Evolutionary conservation across 2,329 filamentous ascomycete genomes (phyloP).

Genomic region (Colletotrichum shisoi): DNA sequence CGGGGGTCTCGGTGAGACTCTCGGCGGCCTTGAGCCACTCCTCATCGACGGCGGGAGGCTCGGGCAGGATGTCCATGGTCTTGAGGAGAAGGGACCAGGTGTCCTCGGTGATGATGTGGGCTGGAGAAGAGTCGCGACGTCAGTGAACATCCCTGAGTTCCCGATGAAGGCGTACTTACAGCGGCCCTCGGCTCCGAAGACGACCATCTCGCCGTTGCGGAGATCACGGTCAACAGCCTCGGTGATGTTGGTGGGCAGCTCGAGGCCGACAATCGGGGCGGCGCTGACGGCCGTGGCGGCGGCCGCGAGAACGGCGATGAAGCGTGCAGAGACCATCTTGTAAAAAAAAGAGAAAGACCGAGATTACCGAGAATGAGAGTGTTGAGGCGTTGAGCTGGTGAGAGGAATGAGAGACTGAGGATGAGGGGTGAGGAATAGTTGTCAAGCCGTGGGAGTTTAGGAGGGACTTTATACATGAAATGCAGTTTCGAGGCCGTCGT

Average conservation of each 20-base stretch:
- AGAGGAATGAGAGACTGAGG: background rate
- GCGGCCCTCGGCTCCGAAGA: slow-evolving; percentile 8
- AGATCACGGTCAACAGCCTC: slow-evolving; percentile 9
- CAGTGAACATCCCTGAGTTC: background rate
- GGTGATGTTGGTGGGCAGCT: slow-evolving; percentile 15
- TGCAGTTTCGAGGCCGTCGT: background rate
- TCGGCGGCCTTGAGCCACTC: slow-evolving; percentile 25
- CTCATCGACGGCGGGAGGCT: slow-evolving; percentile 20
- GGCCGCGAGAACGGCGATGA: slow-evolving; percentile 18
- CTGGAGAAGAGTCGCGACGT: background rate
- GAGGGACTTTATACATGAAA: slow-evolving; percentile 1
- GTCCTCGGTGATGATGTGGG: slow-evolving; percentile 28
- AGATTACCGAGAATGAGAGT: too few species aligned
- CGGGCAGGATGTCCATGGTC: slow-evolving; percentile 4
- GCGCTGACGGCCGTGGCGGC: slow-evolving; percentile 17
- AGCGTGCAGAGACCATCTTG: slow-evolving; percentile 24
- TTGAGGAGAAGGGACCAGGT: slow-evolving; percentile 25
- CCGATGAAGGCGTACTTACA: slow-evolving; percentile 8
- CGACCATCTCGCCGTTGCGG: slow-evolving; percentile 17
- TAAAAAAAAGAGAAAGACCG: too few species aligned
- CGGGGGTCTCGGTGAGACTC: background rate
- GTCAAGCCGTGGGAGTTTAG: background rate
- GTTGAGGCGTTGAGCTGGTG: background rate
- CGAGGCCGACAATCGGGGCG: slow-evolving; percentile 11
- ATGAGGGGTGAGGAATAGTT: background rate